Percentiles rank a stretch among this genome's conserved stretches.
Evolutionary conservation across 1,284 basidiomycete genomes (phyloP).

Genomic region (Marasmius oreades): DNA sequence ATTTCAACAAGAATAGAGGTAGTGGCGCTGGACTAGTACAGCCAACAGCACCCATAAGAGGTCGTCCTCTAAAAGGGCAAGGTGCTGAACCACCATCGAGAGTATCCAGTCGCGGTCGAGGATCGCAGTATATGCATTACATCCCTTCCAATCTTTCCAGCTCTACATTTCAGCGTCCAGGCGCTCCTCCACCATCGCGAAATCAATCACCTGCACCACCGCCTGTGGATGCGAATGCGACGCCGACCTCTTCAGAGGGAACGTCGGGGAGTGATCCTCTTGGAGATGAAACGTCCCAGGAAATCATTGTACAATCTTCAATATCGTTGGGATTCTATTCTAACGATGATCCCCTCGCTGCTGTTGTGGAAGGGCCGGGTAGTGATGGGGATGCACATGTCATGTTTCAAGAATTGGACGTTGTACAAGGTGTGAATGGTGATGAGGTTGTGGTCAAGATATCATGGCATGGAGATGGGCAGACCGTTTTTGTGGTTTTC

Average conservation of each 20-base stretch:
- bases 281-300: background rate
- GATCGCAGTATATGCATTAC: slow-evolving; percentile 5
- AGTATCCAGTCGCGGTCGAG: background rate
- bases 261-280: too few species aligned
- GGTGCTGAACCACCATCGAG: background rate
- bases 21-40: background rate
- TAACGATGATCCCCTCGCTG: background rate
- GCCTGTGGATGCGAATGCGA: background rate
- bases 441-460: background rate
- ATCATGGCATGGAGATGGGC: slow-evolving; percentile 1
- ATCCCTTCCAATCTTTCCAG: slow-evolving; percentile 2
- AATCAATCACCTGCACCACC: background rate
- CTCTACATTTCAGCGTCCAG: background rate
- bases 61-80: background rate
- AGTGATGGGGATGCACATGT: background rate
- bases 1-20: background rate
- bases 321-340: background rate
- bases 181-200: background rate
- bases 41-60: background rate
- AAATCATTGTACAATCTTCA: background rate
- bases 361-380: background rate
- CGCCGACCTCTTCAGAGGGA: background rate
- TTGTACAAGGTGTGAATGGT: background rate
- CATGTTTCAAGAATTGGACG: background rate
- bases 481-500: background rate